These are phyloP conservation scores for Trypanosoma platydactyli DNA, from an alignment of 208 protist genomes.

Conservation along the genomic window DNA sequence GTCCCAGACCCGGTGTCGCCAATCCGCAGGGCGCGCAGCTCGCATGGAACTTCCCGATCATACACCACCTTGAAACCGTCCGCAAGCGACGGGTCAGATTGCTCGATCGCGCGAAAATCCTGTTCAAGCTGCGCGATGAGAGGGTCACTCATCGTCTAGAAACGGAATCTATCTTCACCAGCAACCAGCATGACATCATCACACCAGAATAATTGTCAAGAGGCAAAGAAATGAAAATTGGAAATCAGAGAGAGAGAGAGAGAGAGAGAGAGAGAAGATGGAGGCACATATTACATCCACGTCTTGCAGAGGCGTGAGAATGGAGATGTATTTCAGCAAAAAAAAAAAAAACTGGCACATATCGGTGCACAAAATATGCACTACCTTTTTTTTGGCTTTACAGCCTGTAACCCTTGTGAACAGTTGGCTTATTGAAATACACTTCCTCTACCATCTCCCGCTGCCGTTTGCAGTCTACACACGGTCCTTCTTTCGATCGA, in stretches of 20 bases:
- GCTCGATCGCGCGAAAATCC: slow-evolving; percentile 91
- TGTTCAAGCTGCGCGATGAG: slow-evolving; percentile 87
- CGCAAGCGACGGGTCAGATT: slow-evolving; percentile 88
- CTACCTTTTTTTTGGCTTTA: slow-evolving; percentile 23
- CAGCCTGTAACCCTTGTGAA: slow-evolving; percentile 58
- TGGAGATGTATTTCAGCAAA: not conserved
- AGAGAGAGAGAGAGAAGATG: not conserved
- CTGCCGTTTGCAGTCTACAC: slow-evolving; percentile 78
- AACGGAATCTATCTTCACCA: slow-evolving; percentile 12
- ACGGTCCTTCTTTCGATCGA: slow-evolving; percentile 62
- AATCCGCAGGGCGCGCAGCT: slow-evolving; percentile 78
- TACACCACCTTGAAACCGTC: slow-evolving; percentile 90
- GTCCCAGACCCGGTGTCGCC: slow-evolving; percentile 74
- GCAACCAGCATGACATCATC: not conserved
- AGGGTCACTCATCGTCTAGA: slow-evolving; percentile 47
- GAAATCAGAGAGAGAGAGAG: slow-evolving; percentile 1
- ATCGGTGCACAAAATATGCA: slow-evolving; percentile 8
- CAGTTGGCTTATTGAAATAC: slow-evolving; percentile 61
- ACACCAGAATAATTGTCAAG: not conserved
- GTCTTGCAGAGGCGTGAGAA: too few relatives aligned
- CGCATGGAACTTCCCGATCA: slow-evolving; percentile 91
- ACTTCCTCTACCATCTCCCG: slow-evolving; percentile 85
- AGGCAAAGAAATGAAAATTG: slow-evolving; percentile 6
- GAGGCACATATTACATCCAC: too few relatives aligned
- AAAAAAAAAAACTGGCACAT: slow-evolving; percentile 12